A percentile compares a stretch with the other conserved stretches of the same genome.
Conservation (phyloP, 441 rosid genomes). For the Mallotus japonicus region DNA sequence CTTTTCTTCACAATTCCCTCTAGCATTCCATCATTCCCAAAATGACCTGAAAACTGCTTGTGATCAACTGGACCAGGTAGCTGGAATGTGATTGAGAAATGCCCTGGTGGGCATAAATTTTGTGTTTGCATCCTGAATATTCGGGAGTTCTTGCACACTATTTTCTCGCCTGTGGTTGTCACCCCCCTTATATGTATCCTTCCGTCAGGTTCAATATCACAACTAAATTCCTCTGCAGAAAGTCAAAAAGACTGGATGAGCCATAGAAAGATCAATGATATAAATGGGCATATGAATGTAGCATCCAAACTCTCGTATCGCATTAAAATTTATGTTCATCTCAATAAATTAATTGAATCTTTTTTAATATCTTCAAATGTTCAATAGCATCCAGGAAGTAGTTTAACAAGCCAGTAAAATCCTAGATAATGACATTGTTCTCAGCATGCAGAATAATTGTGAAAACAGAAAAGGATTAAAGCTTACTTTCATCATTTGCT, state of each 20-base stretch:
- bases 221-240: slow-evolving; percentile 63
- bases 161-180: slow-evolving; percentile 69
- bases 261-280: slow-evolving; percentile 9
- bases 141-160: slow-evolving; percentile 53
- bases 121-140: slow-evolving; percentile 67
- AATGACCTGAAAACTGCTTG: slow-evolving; percentile 42
- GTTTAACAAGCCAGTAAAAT: neutral
- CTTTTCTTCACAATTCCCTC: slow-evolving; percentile 48
- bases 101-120: slow-evolving; percentile 70
- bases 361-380: neutral
- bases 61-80: slow-evolving; percentile 77
- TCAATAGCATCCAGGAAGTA: neutral
- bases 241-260: slow-evolving; percentile 5
- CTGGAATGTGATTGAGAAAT: slow-evolving; percentile 57
- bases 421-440: neutral
- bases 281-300: slow-evolving; percentile 1
- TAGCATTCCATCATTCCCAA: slow-evolving; percentile 57
- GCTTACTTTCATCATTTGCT: slow-evolving; percentile 69
- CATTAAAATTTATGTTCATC: neutral
- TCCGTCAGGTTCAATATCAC: slow-evolving; percentile 60
- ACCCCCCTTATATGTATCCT: slow-evolving; percentile 57
- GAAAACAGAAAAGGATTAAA: slow-evolving; percentile 17
- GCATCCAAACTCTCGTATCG: neutral
- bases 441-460: slow-evolving; percentile 20
- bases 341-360: neutral